Conservation (phyloP, 768 basidiomycete species). For the Pholiota molesta region DNA sequence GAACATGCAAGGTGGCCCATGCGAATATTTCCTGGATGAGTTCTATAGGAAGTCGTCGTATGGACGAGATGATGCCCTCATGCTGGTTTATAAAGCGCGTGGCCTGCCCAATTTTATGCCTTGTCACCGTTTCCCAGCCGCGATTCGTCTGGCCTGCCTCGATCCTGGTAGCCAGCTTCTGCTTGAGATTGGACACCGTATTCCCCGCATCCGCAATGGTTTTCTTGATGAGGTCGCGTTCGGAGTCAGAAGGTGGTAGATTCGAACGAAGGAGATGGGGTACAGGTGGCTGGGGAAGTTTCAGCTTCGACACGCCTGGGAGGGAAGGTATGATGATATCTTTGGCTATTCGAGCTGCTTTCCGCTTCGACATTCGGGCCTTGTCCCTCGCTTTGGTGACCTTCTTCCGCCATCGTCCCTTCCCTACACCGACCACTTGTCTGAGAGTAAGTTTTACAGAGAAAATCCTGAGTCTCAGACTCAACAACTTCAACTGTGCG, state of each 20-base stretch:
- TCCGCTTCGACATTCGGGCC: slow-evolving; percentile 1
- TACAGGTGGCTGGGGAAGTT: slow-evolving; percentile 21
- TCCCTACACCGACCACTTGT: background rate
- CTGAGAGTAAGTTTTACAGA: slow-evolving; percentile 3
- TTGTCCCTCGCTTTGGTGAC: slow-evolving; percentile 5
- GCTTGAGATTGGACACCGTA: slow-evolving; percentile 7
- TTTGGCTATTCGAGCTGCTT: slow-evolving; percentile 10
- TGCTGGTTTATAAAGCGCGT: slow-evolving; percentile 24
- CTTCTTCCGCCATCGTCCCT: slow-evolving; percentile 5
- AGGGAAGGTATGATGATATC: slow-evolving; percentile 17
- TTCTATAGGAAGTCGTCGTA: slow-evolving; percentile 27
- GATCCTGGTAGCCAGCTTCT: slow-evolving; percentile 10
- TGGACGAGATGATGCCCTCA: slow-evolving; percentile 21
- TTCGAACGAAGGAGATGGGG: slow-evolving; percentile 25
- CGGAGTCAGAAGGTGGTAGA: slow-evolving; percentile 19
- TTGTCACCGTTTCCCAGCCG: slow-evolving; percentile 18
- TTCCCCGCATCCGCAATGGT: slow-evolving; percentile 18
- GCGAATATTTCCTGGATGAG: slow-evolving; percentile 27
- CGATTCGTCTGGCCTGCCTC: slow-evolving; percentile 6
- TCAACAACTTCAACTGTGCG: slow-evolving; percentile 9
- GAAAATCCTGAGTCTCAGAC: slow-evolving; percentile 6
- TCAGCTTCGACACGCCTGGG: slow-evolving; percentile 23
- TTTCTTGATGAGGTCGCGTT: slow-evolving; percentile 14
- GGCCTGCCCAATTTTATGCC: slow-evolving; percentile 22
- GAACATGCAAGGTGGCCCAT: slow-evolving; percentile 9